Conservation (phyloP, 768 basidiomycete species). For the Mycena haematopus region DNA sequence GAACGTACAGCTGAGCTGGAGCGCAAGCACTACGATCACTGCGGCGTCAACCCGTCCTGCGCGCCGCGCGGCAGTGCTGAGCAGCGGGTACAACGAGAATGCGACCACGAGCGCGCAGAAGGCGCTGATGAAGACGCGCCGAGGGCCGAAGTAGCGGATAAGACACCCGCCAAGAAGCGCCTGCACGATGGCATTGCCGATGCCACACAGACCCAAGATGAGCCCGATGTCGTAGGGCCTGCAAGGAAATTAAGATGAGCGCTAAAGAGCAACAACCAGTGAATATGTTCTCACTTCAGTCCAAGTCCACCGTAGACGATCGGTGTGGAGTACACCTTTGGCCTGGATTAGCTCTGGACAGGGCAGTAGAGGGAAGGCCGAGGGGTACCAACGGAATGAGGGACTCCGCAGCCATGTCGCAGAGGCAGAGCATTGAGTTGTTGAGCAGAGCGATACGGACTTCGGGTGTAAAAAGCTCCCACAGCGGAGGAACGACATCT, state of each 20-base stretch:
- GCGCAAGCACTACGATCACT: constrained; percentile 2
- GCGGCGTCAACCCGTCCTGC: constrained; percentile 9
- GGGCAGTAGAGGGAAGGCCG: too few relatives aligned
- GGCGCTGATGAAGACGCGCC: constrained; percentile 7
- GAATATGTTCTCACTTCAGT: constrained; percentile 1
- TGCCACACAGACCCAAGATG: constrained; percentile 57
- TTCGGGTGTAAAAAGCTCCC: constrained; percentile 10
- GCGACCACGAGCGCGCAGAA: constrained; percentile 1
- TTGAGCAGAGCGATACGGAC: constrained; percentile 16
- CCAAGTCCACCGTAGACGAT: constrained; percentile 21
- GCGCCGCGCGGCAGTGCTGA: constrained; percentile 2
- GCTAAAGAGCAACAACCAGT: background rate
- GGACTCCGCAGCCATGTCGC: constrained; percentile 8
- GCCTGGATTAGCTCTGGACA: too few relatives aligned
- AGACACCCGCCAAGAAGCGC: constrained; percentile 9
- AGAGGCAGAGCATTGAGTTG: constrained; percentile 12
- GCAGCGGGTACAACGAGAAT: constrained; percentile 17
- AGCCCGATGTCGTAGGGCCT: constrained; percentile 66
- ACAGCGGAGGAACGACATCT: background rate
- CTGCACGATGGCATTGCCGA: constrained; percentile 58
- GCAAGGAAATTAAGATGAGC: background rate
- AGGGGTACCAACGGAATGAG: constrained; percentile 9
- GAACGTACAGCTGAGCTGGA: constrained; percentile 11
- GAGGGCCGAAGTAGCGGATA: constrained; percentile 16
- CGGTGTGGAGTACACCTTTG: constrained; percentile 15